phyloP scores from a whole-genome alignment of 176 grass and related monocot genomes.

The Saccharum officinarum region DNA sequence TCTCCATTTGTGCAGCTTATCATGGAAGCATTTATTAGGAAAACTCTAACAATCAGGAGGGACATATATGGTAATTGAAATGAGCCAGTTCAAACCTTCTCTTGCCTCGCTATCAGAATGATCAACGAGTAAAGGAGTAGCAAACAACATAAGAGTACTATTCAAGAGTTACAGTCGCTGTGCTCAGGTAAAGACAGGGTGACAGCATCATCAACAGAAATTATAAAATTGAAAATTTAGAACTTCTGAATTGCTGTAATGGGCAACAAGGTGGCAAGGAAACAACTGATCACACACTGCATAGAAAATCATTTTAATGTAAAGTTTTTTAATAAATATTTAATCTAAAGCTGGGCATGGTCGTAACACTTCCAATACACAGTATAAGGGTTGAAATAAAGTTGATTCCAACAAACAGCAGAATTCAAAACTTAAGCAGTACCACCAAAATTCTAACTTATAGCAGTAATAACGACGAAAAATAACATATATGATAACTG shows the following conservation, averaged over 20 bases:
- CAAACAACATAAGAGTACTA: background rate
- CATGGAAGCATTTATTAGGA: background rate
- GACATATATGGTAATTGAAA: background rate
- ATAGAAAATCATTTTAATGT: background rate
- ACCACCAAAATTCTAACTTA: background rate
- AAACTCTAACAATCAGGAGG: background rate
- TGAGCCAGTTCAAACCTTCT: background rate
- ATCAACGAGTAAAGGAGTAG: background rate
- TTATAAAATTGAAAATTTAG: background rate
- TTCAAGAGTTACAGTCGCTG: background rate
- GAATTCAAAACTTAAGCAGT: background rate
- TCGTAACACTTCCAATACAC: background rate
- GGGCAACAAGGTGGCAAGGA: background rate
- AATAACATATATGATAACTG: constrained; percentile 24
- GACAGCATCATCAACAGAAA: background rate
- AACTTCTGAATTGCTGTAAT: background rate
- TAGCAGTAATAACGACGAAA: background rate
- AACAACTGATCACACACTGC: background rate
- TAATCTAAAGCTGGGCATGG: background rate
- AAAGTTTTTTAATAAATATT: background rate
- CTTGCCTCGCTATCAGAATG: background rate
- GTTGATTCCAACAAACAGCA: background rate
- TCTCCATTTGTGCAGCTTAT: background rate
- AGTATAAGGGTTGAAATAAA: constrained; percentile 5
- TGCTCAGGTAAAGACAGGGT: background rate